phyloP scores from a whole-genome alignment of 257 asterid species.

The Plantago ovata region DNA sequence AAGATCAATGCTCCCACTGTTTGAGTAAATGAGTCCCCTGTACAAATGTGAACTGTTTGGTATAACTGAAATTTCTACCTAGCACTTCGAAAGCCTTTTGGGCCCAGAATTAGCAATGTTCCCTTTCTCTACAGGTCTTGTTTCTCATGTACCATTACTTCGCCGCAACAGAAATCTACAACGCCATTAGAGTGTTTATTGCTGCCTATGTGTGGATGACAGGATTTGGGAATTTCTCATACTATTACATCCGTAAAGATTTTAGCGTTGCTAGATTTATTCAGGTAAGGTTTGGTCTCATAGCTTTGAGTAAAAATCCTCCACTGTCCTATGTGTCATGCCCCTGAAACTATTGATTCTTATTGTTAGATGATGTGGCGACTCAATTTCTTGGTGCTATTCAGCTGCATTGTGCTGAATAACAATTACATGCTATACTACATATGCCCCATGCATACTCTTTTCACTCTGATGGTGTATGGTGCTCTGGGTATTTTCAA shows the following conservation, averaged over 20 bases:
- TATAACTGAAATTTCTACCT: too few relatives aligned
- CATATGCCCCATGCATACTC: constrained; percentile 94
- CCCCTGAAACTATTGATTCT: constrained; percentile 26
- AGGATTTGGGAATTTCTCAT: constrained; percentile 91
- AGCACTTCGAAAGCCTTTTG: not conserved
- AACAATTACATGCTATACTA: constrained; percentile 68
- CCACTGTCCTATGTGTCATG: constrained; percentile 16
- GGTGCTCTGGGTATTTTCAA: constrained; percentile 79
- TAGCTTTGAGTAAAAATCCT: not conserved
- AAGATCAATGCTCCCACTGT: not conserved
- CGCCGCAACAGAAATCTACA: constrained; percentile 75
- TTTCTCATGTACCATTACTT: constrained; percentile 94
- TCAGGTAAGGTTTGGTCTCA: constrained; percentile 41
- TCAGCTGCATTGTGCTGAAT: constrained; percentile 73
- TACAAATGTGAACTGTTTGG: too few relatives aligned
- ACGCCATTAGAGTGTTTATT: constrained; percentile 75
- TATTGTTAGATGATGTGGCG: constrained; percentile 90
- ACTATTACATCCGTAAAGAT: constrained; percentile 82
- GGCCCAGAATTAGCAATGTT: constrained; percentile 23
- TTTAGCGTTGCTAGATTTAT: constrained; percentile 77
- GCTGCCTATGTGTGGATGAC: constrained; percentile 97
- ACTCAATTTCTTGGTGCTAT: constrained; percentile 79
- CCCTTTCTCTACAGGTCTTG: constrained; percentile 49
- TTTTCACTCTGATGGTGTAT: constrained; percentile 88
- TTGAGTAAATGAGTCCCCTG: too few relatives aligned